A percentile compares a stretch with the other conserved stretches of the same genome.
Evolutionary conservation across 2,329 filamentous ascomycete species (phyloP).

Genomic region (Neospermospora avenae): DNA sequence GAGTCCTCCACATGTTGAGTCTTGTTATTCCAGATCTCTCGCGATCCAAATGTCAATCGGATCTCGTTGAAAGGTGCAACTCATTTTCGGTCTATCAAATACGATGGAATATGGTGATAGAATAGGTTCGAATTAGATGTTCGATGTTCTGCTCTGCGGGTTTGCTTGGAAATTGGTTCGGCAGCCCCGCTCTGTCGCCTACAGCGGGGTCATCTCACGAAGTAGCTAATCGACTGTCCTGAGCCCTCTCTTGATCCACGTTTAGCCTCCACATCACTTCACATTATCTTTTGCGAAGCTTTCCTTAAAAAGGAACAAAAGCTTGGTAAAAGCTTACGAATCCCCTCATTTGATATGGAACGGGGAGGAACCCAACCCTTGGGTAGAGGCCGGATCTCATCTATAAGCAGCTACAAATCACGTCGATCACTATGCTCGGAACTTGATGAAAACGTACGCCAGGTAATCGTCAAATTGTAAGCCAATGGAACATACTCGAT

Average conservation of each 20-base stretch:
- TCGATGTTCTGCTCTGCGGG: background rate
- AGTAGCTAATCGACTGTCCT: background rate
- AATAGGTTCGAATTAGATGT: background rate
- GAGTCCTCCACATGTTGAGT: background rate
- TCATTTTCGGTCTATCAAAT: no score
- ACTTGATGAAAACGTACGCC: background rate
- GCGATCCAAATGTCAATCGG: no score
- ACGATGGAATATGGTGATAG: no score
- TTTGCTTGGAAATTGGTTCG: background rate
- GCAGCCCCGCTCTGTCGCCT: background rate
- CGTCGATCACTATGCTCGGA: slow-evolving; percentile 8
- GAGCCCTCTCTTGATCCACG: background rate
- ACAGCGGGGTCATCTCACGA: background rate
- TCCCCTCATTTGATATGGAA: slow-evolving; percentile 2
- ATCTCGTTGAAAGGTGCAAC: no score
- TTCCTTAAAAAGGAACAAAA: background rate
- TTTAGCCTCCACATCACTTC: background rate
- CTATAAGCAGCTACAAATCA: slow-evolving; percentile 5
- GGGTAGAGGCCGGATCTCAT: background rate
- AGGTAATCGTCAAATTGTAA: background rate
- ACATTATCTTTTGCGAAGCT: background rate
- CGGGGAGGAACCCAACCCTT: background rate
- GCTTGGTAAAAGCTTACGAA: background rate
- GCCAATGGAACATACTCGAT: background rate
- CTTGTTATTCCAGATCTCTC: slow-evolving; percentile 13